phyloP scores from a whole-genome alignment of 805 yeast genomes.

The Saccharomyces eubayanus region DNA sequence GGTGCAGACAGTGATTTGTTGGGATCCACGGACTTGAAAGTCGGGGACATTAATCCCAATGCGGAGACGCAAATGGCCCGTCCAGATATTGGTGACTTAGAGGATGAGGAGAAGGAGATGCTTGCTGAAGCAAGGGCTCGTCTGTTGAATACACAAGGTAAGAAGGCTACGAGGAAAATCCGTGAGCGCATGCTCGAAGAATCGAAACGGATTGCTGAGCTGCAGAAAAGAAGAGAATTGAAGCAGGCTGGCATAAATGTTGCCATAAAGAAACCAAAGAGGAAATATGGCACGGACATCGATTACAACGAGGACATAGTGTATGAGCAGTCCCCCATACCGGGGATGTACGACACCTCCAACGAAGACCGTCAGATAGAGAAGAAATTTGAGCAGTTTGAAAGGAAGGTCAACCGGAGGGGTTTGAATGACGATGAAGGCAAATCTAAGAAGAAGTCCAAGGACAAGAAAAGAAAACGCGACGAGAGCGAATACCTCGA shows the following conservation, averaged over 20 bases:
- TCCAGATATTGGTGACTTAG: conserved; percentile 73
- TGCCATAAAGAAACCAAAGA: conserved; percentile 41
- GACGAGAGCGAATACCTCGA: conserved; percentile 3
- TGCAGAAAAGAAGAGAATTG: conserved; percentile 74
- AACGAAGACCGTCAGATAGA: conserved; percentile 46
- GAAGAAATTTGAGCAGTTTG: conserved; percentile 35
- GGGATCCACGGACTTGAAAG: conserved; percentile 26
- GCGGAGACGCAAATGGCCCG: conserved; percentile 75
- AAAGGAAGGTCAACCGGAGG: conserved; percentile 33
- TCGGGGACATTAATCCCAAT: conserved; percentile 56
- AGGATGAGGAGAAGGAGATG: conserved; percentile 88
- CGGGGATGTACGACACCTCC: conserved; percentile 59
- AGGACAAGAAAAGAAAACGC: conserved; percentile 20
- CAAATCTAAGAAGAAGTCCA: conserved; percentile 9
- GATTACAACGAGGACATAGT: conserved; percentile 83
- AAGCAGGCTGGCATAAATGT: conserved; percentile 69
- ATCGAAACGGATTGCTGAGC: conserved; percentile 60
- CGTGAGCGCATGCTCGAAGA: conserved; percentile 79
- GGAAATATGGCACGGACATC: conserved; percentile 49
- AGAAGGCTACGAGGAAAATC: conserved; percentile 84
- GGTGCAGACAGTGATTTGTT: conserved; percentile 27
- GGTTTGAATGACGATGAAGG: conserved; percentile 39
- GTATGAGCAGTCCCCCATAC: conserved; percentile 59
- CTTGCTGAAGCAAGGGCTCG: conserved; percentile 90
- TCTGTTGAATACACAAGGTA: conserved; percentile 85